phyloP scores from a whole-genome alignment of 148 eudicot species.

The Arbutus unedo region DNA sequence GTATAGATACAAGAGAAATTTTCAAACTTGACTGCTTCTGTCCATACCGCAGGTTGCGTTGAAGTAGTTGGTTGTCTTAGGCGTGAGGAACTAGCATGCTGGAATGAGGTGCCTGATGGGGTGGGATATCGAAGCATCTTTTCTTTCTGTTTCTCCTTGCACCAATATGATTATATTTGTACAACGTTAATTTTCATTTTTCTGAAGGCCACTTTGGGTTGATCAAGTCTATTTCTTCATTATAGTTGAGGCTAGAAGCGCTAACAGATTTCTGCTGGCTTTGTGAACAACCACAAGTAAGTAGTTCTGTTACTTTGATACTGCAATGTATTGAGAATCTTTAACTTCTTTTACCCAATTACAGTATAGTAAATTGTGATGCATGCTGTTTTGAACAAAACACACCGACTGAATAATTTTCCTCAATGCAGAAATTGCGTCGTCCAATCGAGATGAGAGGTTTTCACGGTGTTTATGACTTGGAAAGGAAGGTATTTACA shows the following conservation, averaged over 20 bases:
- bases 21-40: neutral
- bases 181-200: neutral
- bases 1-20: neutral
- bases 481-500: slow-evolving; percentile 59
- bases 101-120: slow-evolving; percentile 79
- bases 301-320: neutral
- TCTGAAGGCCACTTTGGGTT: neutral
- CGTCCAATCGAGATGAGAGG: slow-evolving; percentile 77
- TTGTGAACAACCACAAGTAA: slow-evolving; percentile 66
- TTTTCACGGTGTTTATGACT: slow-evolving; percentile 62
- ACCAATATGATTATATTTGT: too few species aligned
- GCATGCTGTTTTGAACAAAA: neutral
- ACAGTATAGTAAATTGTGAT: neutral
- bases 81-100: slow-evolving; percentile 63
- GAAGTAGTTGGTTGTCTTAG: slow-evolving; percentile 80
- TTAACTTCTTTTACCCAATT: neutral
- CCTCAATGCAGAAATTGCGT: slow-evolving; percentile 42
- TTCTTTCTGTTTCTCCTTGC: neutral
- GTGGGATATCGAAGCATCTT: slow-evolving; percentile 26
- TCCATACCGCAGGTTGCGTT: slow-evolving; percentile 58
- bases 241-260: slow-evolving; percentile 62
- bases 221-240: slow-evolving; percentile 8
- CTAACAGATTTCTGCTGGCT: slow-evolving; percentile 63
- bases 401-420: neutral
- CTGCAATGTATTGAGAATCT: neutral